Evolutionary conservation across 371 early-diverging fungal species (phyloP).

Genomic region (Syncephalastrum monosporum): DNA sequence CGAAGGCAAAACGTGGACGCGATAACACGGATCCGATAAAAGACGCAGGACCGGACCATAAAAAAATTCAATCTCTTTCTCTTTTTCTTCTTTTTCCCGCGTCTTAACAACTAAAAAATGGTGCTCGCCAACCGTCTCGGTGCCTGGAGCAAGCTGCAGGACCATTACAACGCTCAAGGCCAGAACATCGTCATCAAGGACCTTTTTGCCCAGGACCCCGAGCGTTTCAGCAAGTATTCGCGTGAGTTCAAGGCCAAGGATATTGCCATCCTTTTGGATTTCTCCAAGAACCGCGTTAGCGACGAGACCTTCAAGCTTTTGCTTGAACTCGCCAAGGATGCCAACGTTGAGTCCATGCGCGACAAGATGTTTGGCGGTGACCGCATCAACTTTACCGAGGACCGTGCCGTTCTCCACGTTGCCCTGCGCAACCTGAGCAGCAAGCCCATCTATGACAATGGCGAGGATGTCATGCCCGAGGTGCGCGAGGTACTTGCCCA

Average conservation of each 20-base stretch:
- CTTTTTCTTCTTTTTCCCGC: constrained; percentile 9
- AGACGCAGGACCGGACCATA: neutral
- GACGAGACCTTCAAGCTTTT: constrained; percentile 79
- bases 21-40: neutral
- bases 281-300: constrained; percentile 90
- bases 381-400: constrained; percentile 97
- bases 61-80: constrained; percentile 1
- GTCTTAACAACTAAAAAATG: constrained; percentile 38
- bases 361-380: constrained; percentile 95
- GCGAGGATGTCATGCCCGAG: constrained; percentile 88
- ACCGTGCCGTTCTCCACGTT: constrained; percentile 96
- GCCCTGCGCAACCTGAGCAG: constrained; percentile 91
- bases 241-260: constrained; percentile 71
- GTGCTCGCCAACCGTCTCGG: constrained; percentile 71
- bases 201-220: constrained; percentile 72
- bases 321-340: constrained; percentile 81
- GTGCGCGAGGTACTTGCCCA: constrained; percentile 93
- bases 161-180: constrained; percentile 78
- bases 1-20: constrained; percentile 2
- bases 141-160: constrained; percentile 84
- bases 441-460: constrained; percentile 79
- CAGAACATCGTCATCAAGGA: constrained; percentile 74
- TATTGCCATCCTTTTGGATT: constrained; percentile 84
- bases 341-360: constrained; percentile 83
- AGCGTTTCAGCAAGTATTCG: constrained; percentile 79